A percentile compares a stretch with the other conserved stretches of the same genome.
These are phyloP conservation scores for Glarea lozoyensis DNA, from an alignment of 495 filamentous ascomycete genomes.

Conservation along the genomic window DNA sequence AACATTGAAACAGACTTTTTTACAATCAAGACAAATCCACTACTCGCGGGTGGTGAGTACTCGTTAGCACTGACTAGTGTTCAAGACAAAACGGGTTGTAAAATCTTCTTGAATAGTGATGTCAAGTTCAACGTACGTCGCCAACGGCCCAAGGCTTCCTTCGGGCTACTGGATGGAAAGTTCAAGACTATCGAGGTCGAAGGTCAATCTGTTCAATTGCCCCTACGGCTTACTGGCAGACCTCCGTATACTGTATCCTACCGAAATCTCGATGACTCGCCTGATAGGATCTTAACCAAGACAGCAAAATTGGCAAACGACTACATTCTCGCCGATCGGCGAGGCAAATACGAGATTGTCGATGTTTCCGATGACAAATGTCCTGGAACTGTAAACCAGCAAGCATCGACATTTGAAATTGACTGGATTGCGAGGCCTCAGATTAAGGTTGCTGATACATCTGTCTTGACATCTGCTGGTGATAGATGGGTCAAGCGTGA, in stretches of 20 bases:
- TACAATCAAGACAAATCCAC: conserved; percentile 62
- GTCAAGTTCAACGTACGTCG: conserved; percentile 76
- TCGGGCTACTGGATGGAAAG: conserved; percentile 74
- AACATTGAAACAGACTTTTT: conserved; percentile 50
- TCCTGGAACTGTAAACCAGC: conserved; percentile 65
- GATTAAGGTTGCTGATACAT: conserved; percentile 55
- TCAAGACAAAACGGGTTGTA: conserved; percentile 79
- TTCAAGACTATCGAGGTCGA: conserved; percentile 66
- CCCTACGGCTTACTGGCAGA: conserved; percentile 73
- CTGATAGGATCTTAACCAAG: conserved; percentile 22
- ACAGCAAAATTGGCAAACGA: conserved; percentile 53
- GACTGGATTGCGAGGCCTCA: conserved; percentile 75
- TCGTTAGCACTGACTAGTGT: conserved; percentile 72
- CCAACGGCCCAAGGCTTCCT: conserved; percentile 75
- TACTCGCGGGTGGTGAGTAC: conserved; percentile 80
- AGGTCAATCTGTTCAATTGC: conserved; percentile 59
- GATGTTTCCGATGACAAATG: conserved; percentile 70
- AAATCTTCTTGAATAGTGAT: conserved; percentile 70
- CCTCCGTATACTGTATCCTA: conserved; percentile 75
- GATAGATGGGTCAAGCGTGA: conserved; percentile 58
- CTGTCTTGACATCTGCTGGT: conserved; percentile 39
- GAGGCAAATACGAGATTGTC: conserved; percentile 70
- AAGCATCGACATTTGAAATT: conserved; percentile 66
- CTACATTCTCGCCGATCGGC: conserved; percentile 49
- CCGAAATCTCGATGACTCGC: conserved; percentile 47